phyloP scores from a whole-genome alignment of 495 filamentous ascomycete species.

The Penicillium tannophilum region DNA sequence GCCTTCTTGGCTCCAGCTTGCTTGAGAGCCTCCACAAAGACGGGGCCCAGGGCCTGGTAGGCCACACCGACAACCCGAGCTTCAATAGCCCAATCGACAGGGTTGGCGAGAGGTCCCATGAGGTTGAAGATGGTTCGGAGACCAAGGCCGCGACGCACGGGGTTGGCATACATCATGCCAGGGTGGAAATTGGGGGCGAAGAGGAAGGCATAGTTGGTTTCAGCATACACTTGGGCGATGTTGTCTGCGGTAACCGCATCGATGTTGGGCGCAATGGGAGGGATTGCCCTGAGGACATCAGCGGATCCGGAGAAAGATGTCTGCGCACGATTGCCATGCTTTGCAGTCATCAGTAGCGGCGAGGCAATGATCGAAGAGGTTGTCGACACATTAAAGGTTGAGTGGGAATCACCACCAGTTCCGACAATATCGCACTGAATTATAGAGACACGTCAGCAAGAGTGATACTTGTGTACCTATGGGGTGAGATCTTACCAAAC shows the following conservation, averaged over 20 bases:
- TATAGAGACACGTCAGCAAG: background rate
- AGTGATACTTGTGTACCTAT: background rate
- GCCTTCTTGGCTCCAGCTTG: slow-evolving; percentile 79
- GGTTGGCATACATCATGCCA: slow-evolving; percentile 83
- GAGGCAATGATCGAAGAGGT: slow-evolving; percentile 92
- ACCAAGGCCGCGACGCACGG: slow-evolving; percentile 79
- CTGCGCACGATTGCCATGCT: slow-evolving; percentile 95
- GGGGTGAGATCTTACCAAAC: slow-evolving; percentile 52
- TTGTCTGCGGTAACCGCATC: slow-evolving; percentile 68
- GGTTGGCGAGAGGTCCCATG: slow-evolving; percentile 89
- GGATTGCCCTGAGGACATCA: slow-evolving; percentile 77
- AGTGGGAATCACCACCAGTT: slow-evolving; percentile 93
- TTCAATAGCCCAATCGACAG: slow-evolving; percentile 76
- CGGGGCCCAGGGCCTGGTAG: slow-evolving; percentile 76
- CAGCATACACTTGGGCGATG: slow-evolving; percentile 67
- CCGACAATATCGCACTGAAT: slow-evolving; percentile 92
- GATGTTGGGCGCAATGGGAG: slow-evolving; percentile 71
- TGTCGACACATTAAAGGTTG: slow-evolving; percentile 97
- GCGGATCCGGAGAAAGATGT: slow-evolving; percentile 95
- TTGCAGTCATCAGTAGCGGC: slow-evolving; percentile 76
- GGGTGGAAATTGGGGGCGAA: slow-evolving; percentile 97
- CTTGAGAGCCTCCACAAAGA: slow-evolving; percentile 82
- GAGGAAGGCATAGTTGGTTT: slow-evolving; percentile 90
- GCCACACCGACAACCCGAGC: slow-evolving; percentile 90
- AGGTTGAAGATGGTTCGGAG: slow-evolving; percentile 97